phyloP scores from a whole-genome alignment of 129 eudicot species.

The Centrapalus pauciflorus region DNA sequence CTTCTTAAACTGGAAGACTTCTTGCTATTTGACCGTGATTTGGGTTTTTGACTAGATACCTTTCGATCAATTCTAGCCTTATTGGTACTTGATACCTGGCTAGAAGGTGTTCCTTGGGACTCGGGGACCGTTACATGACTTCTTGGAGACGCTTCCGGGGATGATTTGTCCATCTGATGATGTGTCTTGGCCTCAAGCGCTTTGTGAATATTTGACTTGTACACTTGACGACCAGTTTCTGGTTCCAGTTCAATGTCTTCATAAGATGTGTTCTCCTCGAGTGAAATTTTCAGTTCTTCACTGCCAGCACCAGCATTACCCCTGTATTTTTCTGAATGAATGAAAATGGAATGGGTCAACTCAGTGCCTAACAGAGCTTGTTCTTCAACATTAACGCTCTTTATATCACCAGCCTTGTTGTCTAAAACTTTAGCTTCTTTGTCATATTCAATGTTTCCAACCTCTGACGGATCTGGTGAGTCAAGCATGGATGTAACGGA shows the following conservation, averaged over 20 bases:
- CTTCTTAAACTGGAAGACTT: conserved; percentile 47
- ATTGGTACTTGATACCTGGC: conserved; percentile 51
- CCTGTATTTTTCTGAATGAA: conserved; percentile 29
- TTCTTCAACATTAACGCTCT: conserved; percentile 26
- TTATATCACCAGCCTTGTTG: conserved; percentile 15
- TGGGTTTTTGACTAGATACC: conserved; percentile 35
- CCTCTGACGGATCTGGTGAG: conserved; percentile 71
- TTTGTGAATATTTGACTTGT: conserved; percentile 1
- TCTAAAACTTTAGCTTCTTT: conserved; percentile 29
- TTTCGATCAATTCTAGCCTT: conserved; percentile 41
- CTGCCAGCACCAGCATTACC: not conserved
- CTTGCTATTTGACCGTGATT: conserved; percentile 45
- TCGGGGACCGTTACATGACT: conserved; percentile 49
- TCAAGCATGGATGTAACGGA: conserved; percentile 86
- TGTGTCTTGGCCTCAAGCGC: not conserved
- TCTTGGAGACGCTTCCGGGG: conserved; percentile 53
- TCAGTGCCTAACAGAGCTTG: conserved; percentile 28
- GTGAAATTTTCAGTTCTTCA: conserved; percentile 15
- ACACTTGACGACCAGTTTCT: conserved; percentile 11
- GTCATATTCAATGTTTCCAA: conserved; percentile 35
- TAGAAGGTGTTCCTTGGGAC: conserved; percentile 59
- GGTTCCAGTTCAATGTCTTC: conserved; percentile 22
- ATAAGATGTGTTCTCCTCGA: conserved; percentile 17
- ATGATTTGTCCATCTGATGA: conserved; percentile 1
- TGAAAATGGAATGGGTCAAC: conserved; percentile 25